These are phyloP conservation scores for Kwoniella botswanensis DNA, from an alignment of 768 basidiomycete genomes.

Conservation along the genomic window DNA sequence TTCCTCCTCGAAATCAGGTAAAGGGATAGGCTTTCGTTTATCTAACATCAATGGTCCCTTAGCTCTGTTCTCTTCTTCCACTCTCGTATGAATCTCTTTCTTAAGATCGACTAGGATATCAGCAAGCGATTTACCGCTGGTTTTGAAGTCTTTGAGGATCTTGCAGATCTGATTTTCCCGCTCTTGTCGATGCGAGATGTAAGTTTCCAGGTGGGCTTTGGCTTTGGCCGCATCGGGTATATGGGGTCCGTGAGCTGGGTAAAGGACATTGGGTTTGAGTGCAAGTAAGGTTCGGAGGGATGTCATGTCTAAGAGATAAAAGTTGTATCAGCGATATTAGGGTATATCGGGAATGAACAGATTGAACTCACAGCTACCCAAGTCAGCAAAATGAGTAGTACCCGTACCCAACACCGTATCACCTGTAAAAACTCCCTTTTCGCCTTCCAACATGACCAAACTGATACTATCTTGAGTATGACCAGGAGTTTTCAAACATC, in stretches of 20 bases:
- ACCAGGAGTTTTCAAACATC: conserved; percentile 82
- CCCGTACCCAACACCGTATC: conserved; percentile 92
- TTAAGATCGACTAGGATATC: conserved; percentile 13
- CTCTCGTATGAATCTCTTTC: conserved; percentile 21
- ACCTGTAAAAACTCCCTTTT: conserved; percentile 80
- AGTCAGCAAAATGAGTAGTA: conserved; percentile 85
- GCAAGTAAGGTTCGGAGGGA: conserved; percentile 51
- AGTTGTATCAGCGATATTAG: neutral
- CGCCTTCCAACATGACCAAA: conserved; percentile 68
- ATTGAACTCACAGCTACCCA: conserved; percentile 63
- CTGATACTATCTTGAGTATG: conserved; percentile 87
- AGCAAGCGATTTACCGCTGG: conserved; percentile 4
- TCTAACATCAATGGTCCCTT: conserved; percentile 22
- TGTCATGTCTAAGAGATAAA: conserved; percentile 41
- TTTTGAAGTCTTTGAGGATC: conserved; percentile 21
- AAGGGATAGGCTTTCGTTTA: conserved; percentile 4
- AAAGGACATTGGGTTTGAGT: conserved; percentile 62
- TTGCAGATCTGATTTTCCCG: conserved; percentile 77
- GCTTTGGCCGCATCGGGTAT: conserved; percentile 64
- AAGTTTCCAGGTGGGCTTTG: conserved; percentile 67
- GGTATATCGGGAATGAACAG: neutral
- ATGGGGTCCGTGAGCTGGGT: conserved; percentile 87
- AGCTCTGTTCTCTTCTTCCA: conserved; percentile 16
- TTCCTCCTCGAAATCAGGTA: conserved; percentile 25
- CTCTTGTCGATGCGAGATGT: conserved; percentile 79